phyloP scores from a whole-genome alignment of 352 stramenopile genomes.

The Pythium insidiosum region DNA sequence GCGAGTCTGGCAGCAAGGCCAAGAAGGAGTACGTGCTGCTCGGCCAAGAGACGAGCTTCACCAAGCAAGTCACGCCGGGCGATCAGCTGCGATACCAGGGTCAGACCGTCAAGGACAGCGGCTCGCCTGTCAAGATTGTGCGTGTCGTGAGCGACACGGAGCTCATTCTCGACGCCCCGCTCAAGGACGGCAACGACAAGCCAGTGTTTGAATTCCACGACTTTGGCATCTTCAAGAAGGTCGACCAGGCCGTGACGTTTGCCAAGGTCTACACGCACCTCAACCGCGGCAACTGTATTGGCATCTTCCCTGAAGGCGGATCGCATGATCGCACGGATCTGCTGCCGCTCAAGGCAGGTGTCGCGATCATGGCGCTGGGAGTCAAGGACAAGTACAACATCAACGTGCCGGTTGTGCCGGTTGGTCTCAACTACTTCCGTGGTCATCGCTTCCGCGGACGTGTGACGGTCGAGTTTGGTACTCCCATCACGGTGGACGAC shows the following conservation, averaged over 20 bases:
- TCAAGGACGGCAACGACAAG: slow-evolving; percentile 27
- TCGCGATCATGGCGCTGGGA: slow-evolving; percentile 97
- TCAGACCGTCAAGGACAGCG: slow-evolving; percentile 73
- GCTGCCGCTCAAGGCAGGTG: slow-evolving; percentile 95
- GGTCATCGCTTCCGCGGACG: slow-evolving; percentile 95
- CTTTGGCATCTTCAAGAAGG: slow-evolving; percentile 89
- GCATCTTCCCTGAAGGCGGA: slow-evolving; percentile 98
- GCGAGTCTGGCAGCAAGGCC: background rate
- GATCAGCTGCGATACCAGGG: slow-evolving; percentile 76
- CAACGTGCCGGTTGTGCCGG: slow-evolving; percentile 93
- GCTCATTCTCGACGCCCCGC: slow-evolving; percentile 43
- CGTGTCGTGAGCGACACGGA: slow-evolving; percentile 84
- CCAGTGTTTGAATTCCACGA: slow-evolving; percentile 25
- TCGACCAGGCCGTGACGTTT: slow-evolving; percentile 91
- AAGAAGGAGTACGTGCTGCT: slow-evolving; percentile 37
- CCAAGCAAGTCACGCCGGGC: slow-evolving; percentile 60
- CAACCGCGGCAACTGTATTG: slow-evolving; percentile 86
- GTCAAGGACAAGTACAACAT: slow-evolving; percentile 96
- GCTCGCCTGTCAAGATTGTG: slow-evolving; percentile 76
- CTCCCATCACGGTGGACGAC: slow-evolving; percentile 82
- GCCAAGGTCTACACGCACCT: slow-evolving; percentile 89
- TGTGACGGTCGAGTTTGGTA: slow-evolving; percentile 96
- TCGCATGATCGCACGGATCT: slow-evolving; percentile 97
- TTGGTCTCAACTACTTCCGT: slow-evolving; percentile 98
- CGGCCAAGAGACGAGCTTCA: slow-evolving; percentile 67